Evolutionary conservation across 2,329 filamentous ascomycete species (phyloP), one percentile per base, ranked within the genome.

Genomic region (Sclerotinia subarctica): DNA sequence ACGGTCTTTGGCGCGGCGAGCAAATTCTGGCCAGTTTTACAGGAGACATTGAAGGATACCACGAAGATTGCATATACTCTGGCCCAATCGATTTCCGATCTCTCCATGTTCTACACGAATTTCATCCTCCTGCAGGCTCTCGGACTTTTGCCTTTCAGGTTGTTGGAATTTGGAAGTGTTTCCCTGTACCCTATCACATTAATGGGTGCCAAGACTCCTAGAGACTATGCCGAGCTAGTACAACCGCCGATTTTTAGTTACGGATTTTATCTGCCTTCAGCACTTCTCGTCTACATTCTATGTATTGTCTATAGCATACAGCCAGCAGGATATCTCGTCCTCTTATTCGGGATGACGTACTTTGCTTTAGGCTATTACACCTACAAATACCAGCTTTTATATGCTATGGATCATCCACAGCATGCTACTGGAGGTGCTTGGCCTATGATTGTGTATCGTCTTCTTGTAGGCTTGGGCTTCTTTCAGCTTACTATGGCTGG

Each of bases 371-470:
- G 93, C 26, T 91, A 92, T 78, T 94, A 94, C 76, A 91, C 92
- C 44, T 96, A 96, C 85, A 97, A 97, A 78, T 99, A 99, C 80
- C 96, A 99, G 81, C 83, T 99, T 5, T 84, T 99, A 5, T 99
- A 99, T 78, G 93, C 95, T 44, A 99, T 99, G 95, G 94, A 98
- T 75, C 94, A 98, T 78, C 91, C 93, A 21, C 93, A 96, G 76
- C 93, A 97, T 77, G 93, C 93, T 21, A 98, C 94, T 0, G 96
- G 96, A 26, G 89, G 90, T 70, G 93, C 94, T 5, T 99, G 95
- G 95, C 90, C 91, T 60, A 96, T 99, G 85, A 97, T 99, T 71
- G 97, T 93, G 80, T 93, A 95, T 76, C 91, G 95, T 47, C 86
- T 97, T 69, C 87, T 98, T 67, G 82, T 97, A 32, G 95, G 95